Evolutionary conservation across 208 protist species (phyloP), one percentile per base, ranked within the genome.

Genomic region (Trypanosomatidae sp.): DNA sequence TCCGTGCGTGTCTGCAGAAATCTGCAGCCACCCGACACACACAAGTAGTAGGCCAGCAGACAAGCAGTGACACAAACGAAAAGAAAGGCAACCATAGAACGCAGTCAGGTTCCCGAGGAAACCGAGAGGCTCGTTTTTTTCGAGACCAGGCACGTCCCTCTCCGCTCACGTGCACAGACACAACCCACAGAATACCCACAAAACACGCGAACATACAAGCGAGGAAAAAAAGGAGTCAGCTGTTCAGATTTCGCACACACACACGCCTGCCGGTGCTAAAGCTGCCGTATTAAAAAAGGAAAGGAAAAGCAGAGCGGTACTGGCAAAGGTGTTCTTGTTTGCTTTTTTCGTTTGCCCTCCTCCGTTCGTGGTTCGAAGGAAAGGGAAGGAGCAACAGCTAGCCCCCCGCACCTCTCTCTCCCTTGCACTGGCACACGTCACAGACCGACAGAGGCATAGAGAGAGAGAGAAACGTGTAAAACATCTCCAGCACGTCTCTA

Each of bases 331-430:
- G 36, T 22, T 33, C 36, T 55, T 69, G 52, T 56, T 15, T 36
- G 30, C 25, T 15, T 39, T 39, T 69, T 68, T 68, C 33, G 10
- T 6, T 52, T 71, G 62, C 13, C 43, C 65, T 76, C 7, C n/a
- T 62, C 65, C 56, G 47, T 25, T 65, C 39, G 7, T 74, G 10
- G 2, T 8, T 70, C n/a, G n/a, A 52, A 47, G 44, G n/a, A 36
- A 39, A 39, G 36, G 36, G 36, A 7, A 39, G 36, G 36, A 39
- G 36, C 36, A 39, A 39, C 36, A 39, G 36, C 36, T 6, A 39
- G 36, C 13, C 46, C 13, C 50, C 22, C 7, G 1, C 50, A 0
- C 5, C 22, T 13, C 50, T n/a, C 50, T 8, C 19, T 55, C 50
- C 7, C 49, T 55, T 25, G 50, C n/a, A 50, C 25, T 9, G n/a